Evolutionary conservation across 495 filamentous ascomycete genomes (phyloP).

Genomic region (Penicillium salamii): DNA sequence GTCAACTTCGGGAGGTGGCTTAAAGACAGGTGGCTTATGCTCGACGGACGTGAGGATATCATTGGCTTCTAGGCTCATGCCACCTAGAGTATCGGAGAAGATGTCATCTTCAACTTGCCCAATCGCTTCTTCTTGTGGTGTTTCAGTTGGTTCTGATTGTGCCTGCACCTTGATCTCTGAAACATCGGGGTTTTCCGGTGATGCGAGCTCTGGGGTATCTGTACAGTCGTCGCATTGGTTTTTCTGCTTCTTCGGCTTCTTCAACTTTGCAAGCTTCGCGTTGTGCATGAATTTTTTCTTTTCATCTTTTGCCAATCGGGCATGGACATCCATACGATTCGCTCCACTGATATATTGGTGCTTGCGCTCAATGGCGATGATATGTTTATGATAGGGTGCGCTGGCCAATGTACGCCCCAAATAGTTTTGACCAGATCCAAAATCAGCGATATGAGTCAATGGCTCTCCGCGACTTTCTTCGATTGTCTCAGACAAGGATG

Average conservation of each 20-base stretch:
- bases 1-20: slow-evolving; percentile 3
- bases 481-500: slow-evolving; percentile 51
- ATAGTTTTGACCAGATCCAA: slow-evolving; percentile 95
- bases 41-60: slow-evolving; percentile 22
- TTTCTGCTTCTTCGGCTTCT: slow-evolving; percentile 62
- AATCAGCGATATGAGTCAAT: slow-evolving; percentile 89
- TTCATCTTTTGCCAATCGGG: slow-evolving; percentile 65
- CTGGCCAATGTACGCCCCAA: slow-evolving; percentile 83
- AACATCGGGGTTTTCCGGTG: slow-evolving; percentile 25
- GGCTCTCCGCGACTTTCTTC: slow-evolving; percentile 46
- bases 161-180: not conserved
- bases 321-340: slow-evolving; percentile 73
- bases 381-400: slow-evolving; percentile 77
- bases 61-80: slow-evolving; percentile 34
- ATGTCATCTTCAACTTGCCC: slow-evolving; percentile 31
- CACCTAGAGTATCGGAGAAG: slow-evolving; percentile 37
- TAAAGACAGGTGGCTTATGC: not conserved
- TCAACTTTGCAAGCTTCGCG: slow-evolving; percentile 25
- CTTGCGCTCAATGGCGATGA: slow-evolving; percentile 88
- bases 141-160: slow-evolving; percentile 21
- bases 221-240: slow-evolving; percentile 51
- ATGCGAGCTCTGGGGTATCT: slow-evolving; percentile 24
- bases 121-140: slow-evolving; percentile 32
- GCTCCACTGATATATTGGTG: slow-evolving; percentile 82
- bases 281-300: slow-evolving; percentile 43